phyloP scores from a whole-genome alignment of 2,329 filamentous ascomycete species.

The Penicillium sp. region DNA sequence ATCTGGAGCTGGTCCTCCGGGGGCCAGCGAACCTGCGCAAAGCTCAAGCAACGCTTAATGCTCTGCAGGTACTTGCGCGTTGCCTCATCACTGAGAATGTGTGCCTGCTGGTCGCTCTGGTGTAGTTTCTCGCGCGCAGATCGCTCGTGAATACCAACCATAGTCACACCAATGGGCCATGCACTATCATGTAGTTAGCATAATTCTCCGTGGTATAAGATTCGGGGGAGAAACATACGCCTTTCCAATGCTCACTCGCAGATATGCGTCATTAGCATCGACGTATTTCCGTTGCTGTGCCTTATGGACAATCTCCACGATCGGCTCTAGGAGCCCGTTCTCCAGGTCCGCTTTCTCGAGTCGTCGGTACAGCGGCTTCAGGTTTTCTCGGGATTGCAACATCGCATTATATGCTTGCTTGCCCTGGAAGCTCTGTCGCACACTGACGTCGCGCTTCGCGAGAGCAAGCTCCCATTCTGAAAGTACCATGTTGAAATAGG shows the following conservation, averaged over 20 bases:
- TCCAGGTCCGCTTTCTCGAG: conserved; percentile 78
- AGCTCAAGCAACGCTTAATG: conserved; percentile 93
- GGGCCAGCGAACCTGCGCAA: conserved; percentile 94
- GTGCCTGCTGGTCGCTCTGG: conserved; percentile 69
- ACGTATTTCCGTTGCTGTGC: conserved; percentile 90
- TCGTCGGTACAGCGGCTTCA: conserved; percentile 83
- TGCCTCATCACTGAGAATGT: conserved; percentile 95
- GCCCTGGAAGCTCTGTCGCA: conserved; percentile 69
- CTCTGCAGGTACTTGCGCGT: conserved; percentile 96
- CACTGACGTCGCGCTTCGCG: conserved; percentile 50
- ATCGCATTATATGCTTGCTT: conserved; percentile 79
- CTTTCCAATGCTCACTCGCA: conserved; percentile 89
- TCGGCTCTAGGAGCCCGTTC: conserved; percentile 69
- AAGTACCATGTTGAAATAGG: conserved; percentile 95
- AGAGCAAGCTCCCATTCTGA: conserved; percentile 79
- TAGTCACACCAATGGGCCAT: conserved; percentile 98
- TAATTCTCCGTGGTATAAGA: neutral
- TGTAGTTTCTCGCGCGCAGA: conserved; percentile 93
- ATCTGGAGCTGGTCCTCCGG: conserved; percentile 87
- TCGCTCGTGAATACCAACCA: conserved; percentile 98
- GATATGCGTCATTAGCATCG: conserved; percentile 91
- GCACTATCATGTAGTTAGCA: conserved; percentile 47
- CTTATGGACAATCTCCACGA: conserved; percentile 86
- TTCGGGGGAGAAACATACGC: conserved; percentile 46
- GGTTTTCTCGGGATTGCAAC: conserved; percentile 79